Percentiles rank a stretch among this genome's conserved stretches.
These are phyloP conservation scores for Aureobasidium sp. DNA, from an alignment of 2,329 filamentous ascomycete genomes.

Conservation along the genomic window DNA sequence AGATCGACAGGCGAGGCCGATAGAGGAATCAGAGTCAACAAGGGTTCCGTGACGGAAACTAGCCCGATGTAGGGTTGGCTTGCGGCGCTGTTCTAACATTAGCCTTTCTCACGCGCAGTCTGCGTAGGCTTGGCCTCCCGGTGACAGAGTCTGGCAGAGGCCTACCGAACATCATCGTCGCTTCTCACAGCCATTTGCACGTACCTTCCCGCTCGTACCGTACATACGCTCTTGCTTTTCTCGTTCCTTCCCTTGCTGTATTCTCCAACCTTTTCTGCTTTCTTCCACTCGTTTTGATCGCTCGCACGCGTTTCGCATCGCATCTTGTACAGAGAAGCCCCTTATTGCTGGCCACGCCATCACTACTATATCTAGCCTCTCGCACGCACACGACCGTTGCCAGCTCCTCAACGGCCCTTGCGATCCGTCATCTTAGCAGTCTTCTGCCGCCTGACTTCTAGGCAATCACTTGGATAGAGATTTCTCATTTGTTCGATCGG, in stretches of 20 bases:
- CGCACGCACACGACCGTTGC: slow-evolving; percentile 2
- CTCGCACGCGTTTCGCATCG: neutral
- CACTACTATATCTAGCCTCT: neutral
- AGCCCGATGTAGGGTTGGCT: neutral
- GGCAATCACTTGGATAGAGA: neutral
- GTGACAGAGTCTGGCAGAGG: neutral
- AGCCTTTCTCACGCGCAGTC: neutral
- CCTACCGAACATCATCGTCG: neutral
- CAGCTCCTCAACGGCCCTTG: neutral
- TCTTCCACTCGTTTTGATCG: neutral
- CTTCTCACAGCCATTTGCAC: neutral
- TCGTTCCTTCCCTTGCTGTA: neutral
- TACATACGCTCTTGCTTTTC: slow-evolving; percentile 1
- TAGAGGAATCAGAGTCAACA: neutral
- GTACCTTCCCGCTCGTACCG: neutral
- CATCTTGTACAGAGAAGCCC: neutral
- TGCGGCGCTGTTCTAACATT: slow-evolving; percentile 1
- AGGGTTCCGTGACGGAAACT: neutral
- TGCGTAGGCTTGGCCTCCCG: neutral
- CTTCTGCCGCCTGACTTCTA: neutral
- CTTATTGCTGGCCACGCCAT: slow-evolving; percentile 1
- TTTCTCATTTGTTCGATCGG: neutral
- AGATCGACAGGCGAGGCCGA: slow-evolving; percentile 7
- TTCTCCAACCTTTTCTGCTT: neutral
- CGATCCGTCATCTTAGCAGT: neutral